Evolutionary conservation across 2,329 filamentous ascomycete genomes (phyloP).

Genomic region (Talaromyces atroroseus): DNA sequence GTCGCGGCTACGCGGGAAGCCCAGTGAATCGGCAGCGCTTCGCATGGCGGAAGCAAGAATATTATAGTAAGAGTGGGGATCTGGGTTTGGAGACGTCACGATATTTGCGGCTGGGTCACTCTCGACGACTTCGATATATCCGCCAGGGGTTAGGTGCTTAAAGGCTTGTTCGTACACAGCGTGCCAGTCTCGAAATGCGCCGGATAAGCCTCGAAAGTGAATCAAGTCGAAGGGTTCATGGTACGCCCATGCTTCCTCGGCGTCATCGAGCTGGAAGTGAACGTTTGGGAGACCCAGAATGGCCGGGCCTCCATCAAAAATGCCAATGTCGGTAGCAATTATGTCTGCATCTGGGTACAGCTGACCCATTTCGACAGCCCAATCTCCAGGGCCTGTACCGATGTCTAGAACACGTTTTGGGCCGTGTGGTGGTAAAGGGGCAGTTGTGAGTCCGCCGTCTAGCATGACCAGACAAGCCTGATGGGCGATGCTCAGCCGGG

Average conservation of each 20-base stretch:
- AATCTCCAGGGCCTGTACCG: constrained; percentile 47
- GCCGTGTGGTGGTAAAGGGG: constrained; percentile 22
- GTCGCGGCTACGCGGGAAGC: constrained; percentile 36
- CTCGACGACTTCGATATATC: constrained; percentile 45
- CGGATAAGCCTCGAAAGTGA: constrained; percentile 45
- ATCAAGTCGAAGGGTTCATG: constrained; percentile 46
- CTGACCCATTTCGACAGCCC: constrained; percentile 45
- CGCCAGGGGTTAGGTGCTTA: constrained; percentile 41
- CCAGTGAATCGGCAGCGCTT: constrained; percentile 35
- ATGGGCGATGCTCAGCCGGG: constrained; percentile 57
- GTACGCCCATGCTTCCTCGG: constrained; percentile 45
- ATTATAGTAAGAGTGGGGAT: constrained; percentile 27
- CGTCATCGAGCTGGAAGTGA: constrained; percentile 48
- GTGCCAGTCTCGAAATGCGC: constrained; percentile 44
- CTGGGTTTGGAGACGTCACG: constrained; percentile 18
- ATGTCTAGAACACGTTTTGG: constrained; percentile 35
- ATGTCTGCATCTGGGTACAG: constrained; percentile 42
- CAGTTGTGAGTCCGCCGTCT: constrained; percentile 29
- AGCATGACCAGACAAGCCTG: constrained; percentile 53
- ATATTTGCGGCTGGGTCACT: constrained; percentile 27
- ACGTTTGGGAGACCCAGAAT: constrained; percentile 35
- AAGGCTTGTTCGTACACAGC: constrained; percentile 43
- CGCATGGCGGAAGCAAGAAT: constrained; percentile 31
- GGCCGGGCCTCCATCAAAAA: constrained; percentile 38
- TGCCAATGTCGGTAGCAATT: constrained; percentile 41